Percentiles rank a stretch among this genome's conserved stretches.
phyloP scores from a whole-genome alignment of 768 basidiomycete genomes.

The Mycena alexandri region DNA sequence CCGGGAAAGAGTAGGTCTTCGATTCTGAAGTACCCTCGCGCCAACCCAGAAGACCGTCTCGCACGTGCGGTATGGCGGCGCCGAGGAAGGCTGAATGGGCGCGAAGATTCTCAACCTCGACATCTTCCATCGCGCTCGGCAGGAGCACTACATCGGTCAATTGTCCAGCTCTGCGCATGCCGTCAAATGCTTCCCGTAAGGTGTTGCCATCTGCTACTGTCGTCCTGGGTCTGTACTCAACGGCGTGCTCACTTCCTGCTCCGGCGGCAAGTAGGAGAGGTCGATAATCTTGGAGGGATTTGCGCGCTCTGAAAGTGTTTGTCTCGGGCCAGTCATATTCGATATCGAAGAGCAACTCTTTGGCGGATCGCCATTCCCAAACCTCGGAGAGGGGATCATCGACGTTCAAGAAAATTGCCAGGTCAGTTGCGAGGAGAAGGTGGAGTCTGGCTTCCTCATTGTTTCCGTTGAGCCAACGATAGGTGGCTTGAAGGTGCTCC shows the following conservation, averaged over 20 bases:
- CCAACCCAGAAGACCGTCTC: constrained; percentile 28
- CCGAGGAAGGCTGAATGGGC: constrained; percentile 58
- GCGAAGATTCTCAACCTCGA: constrained; percentile 41
- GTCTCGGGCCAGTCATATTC: constrained; percentile 45
- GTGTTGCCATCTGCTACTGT: constrained; percentile 30
- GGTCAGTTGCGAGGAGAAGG: constrained; percentile 39
- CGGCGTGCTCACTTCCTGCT: constrained; percentile 20
- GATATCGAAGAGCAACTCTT: constrained; percentile 53
- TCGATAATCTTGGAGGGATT: constrained; percentile 50
- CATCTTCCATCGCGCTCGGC: constrained; percentile 31
- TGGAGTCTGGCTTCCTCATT: constrained; percentile 32
- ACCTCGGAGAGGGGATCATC: constrained; percentile 48
- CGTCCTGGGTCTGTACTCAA: constrained; percentile 35
- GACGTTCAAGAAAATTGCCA: constrained; percentile 62
- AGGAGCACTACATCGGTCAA: constrained; percentile 56
- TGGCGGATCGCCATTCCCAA: constrained; percentile 58
- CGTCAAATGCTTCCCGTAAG: constrained; percentile 48
- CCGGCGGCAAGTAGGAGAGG: constrained; percentile 51
- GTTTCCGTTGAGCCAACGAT: constrained; percentile 55
- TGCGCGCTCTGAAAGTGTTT: constrained; percentile 45
- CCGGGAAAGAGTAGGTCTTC: constrained; percentile 32
- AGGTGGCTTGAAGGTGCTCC: constrained; percentile 56
- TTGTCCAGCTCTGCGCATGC: constrained; percentile 47
- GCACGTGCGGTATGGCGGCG: constrained; percentile 40
- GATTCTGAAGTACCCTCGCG: constrained; percentile 18